These are phyloP conservation scores for Haematococcus lacustris DNA, from an alignment of 139 green algal genomes.

Conservation along the genomic window DNA sequence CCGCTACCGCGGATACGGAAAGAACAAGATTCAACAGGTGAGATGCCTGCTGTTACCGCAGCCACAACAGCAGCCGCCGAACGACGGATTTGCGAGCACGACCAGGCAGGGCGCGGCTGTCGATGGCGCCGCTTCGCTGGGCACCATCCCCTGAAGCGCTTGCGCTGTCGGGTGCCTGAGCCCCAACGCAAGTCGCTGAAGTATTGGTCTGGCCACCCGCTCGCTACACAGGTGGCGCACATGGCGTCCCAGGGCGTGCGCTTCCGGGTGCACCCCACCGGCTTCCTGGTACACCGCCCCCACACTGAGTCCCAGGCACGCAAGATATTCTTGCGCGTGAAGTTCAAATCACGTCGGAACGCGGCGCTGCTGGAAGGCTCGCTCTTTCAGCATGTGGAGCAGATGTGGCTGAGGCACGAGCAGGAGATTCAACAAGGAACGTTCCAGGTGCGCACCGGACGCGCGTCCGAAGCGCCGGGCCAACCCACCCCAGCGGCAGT, in stretches of 20 bases:
- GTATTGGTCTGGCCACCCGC: too few species aligned
- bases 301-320: constrained; percentile 3
- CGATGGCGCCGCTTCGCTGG: too few species aligned
- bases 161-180: too few species aligned
- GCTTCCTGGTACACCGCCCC: constrained; percentile 21
- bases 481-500: too few species aligned
- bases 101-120: too few species aligned
- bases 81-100: too few species aligned
- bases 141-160: too few species aligned
- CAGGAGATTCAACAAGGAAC: neutral
- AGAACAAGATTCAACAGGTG: constrained; percentile 27
- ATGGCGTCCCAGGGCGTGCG: neutral
- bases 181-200: too few species aligned
- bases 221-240: constrained; percentile 12
- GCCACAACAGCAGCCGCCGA: too few species aligned
- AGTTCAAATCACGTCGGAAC: neutral
- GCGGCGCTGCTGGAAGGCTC: neutral
- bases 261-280: constrained; percentile 12
- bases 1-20: constrained; percentile 23
- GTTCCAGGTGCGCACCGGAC: constrained; percentile 1
- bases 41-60: too few species aligned
- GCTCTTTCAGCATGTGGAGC: constrained; percentile 2
- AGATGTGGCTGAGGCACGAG: constrained; percentile 1
- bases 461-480: neutral
- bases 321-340: constrained; percentile 16